Evolutionary conservation across 2,329 filamentous ascomycete species (phyloP).

Genomic region (Arthroderma sp.): DNA sequence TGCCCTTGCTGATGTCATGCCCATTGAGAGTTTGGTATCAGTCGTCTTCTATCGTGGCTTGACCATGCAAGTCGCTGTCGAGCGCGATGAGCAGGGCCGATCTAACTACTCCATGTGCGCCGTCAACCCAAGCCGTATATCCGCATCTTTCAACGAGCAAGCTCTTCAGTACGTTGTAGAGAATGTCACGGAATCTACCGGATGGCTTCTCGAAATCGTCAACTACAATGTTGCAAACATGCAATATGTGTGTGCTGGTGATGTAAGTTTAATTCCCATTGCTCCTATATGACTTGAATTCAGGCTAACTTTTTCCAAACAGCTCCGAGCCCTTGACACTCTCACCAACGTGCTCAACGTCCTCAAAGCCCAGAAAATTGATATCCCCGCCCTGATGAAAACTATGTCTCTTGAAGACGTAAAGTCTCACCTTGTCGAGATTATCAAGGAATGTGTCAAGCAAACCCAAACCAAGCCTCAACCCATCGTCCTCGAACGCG

Average conservation of each 20-base stretch:
- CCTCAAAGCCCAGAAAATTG: constrained; percentile 91
- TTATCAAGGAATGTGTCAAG: constrained; percentile 78
- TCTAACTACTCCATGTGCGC: constrained; percentile 99
- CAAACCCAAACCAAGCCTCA: constrained; percentile 78
- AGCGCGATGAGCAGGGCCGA: constrained; percentile 80
- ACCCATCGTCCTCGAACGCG: constrained; percentile 81
- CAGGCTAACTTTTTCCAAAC: constrained; percentile 9
- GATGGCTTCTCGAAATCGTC: constrained; percentile 96
- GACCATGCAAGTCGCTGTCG: constrained; percentile 98
- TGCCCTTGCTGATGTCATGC: constrained; percentile 94
- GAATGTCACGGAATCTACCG: constrained; percentile 85
- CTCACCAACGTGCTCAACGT: constrained; percentile 78
- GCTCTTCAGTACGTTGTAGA: constrained; percentile 93
- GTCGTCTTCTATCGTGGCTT: constrained; percentile 98
- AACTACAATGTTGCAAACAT: constrained; percentile 72
- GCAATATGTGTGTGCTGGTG: constrained; percentile 56
- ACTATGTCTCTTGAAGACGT: constrained; percentile 79
- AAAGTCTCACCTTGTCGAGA: constrained; percentile 76
- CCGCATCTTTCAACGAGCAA: constrained; percentile 96
- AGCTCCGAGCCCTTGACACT: constrained; percentile 50
- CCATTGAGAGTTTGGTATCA: constrained; percentile 95
- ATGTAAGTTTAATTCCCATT: constrained; percentile 29
- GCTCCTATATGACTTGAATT: not conserved
- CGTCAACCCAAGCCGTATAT: constrained; percentile 95
- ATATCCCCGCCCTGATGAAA: constrained; percentile 85